Evolutionary conservation across 2,329 filamentous ascomycete genomes (phyloP), one percentile per base, ranked within the genome.

Genomic region (Beauveria bassiana): DNA sequence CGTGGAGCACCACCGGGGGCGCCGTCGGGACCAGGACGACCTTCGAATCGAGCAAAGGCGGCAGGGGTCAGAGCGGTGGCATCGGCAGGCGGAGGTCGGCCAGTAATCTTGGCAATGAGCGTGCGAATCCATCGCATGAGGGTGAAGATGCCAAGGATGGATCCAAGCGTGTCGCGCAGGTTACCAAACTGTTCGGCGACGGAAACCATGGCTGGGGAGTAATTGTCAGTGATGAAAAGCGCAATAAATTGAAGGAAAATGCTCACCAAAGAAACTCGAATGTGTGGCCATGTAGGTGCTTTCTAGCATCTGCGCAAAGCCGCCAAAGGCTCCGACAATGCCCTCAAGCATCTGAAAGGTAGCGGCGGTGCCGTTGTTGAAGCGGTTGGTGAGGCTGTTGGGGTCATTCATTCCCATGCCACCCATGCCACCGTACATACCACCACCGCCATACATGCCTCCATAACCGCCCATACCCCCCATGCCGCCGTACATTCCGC

Each of bases 251-350:
- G 26, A 67, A 22, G 14, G 12, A 46, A 38, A n/a, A 57, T 16
- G 76, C 88, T 70, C 83, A 96, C 92, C 93, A 70, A 98, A 99
- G 76, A 99, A 99, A 59, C 91, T 96, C 6, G 93, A 97, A 75
- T 99, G 95, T 0, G 95, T 99, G 34, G 96, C 95, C 96, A 99
- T 99, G 70, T 97, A 99, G 12, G 95, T 98, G 79, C 95, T 98
- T 77, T 99, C 95, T 31, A 99, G 82, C 95, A 99, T 99, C 79
- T 99, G 95, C 14, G 96, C 91, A 72, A 99, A 98, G 0, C 96
- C 95, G 22, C 93, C 93, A 79, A 99, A 99, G 2, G 95, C 93
- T 26, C 91, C 91, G 16, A 99, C 95, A 62, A 99, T 90, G 68
- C 93, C 95, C 78, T 99, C 95, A 57, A 99, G 91, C 82, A 99